phyloP scores from a whole-genome alignment of 768 basidiomycete species.

The Mycena leptocephala region DNA sequence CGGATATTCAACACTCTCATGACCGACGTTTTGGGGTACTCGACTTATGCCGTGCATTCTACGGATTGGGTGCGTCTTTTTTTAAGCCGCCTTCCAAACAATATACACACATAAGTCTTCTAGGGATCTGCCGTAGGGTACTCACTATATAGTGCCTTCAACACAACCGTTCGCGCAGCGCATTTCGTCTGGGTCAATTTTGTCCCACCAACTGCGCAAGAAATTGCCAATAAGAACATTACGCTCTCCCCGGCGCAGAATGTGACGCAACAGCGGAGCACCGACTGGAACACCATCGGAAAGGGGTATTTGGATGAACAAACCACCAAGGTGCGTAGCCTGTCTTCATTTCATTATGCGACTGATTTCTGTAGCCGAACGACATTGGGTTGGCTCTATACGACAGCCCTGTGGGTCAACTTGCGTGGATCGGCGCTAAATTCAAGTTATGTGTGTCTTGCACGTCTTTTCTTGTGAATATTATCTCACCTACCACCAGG shows the following conservation, averaged over 20 bases:
- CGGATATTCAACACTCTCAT: slow-evolving; percentile 44
- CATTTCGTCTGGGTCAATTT: slow-evolving; percentile 14
- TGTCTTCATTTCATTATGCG: neutral
- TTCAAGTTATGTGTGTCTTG: too few relatives aligned
- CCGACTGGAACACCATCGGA: neutral
- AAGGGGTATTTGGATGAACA: neutral
- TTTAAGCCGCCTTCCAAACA: too few relatives aligned
- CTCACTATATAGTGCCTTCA: neutral
- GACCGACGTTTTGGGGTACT: slow-evolving; percentile 43
- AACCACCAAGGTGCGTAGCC: slow-evolving; percentile 2
- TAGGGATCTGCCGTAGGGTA: slow-evolving; percentile 10
- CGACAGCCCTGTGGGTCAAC: too few relatives aligned
- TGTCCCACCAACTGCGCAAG: neutral
- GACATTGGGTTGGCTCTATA: too few relatives aligned
- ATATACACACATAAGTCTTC: neutral
- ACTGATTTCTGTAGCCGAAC: slow-evolving; percentile 27
- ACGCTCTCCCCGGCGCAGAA: slow-evolving; percentile 1
- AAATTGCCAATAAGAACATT: slow-evolving; percentile 1
- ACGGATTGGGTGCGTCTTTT: slow-evolving; percentile 40
- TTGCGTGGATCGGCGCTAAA: too few relatives aligned
- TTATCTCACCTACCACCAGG: too few relatives aligned
- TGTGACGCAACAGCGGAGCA: neutral
- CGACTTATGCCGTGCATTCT: slow-evolving; percentile 38
- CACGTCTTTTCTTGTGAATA: too few relatives aligned
- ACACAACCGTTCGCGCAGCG: neutral